Evolutionary conservation across 257 asterid species (phyloP), one percentile per base, ranked within the genome.

Genomic region (Lycium ferocissimum): DNA sequence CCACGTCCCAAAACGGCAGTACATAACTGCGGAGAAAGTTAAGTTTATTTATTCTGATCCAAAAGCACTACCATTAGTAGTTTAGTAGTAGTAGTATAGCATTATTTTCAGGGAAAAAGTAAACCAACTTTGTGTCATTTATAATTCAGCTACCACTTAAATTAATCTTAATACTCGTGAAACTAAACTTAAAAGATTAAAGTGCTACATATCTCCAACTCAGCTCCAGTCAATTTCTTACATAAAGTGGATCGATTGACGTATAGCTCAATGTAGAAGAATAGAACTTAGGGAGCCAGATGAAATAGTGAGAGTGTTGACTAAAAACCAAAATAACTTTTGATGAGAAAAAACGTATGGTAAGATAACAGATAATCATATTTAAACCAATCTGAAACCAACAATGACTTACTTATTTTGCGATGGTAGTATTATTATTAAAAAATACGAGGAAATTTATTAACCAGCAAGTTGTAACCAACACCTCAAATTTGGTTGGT

Each of bases 51-150:
- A 45, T 62, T 47, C 14, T 78, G 51, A 26, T 53, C 22, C 45
- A 53, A 13, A 14, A 13, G 65, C 45, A 53, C 43, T 26, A 26
- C 79, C 83, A 85, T 66, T 81, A 84, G 72, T 84, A 53, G 86
- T 89, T 87, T 22, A 51, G 63, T 80, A 57, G 26, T 80, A 57
- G 26, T 70, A 35, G 37, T 66, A 26, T 20, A 38, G 15, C 53
- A 18, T 71, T 84, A 51, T 83, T 84, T 87, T 78, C 83, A 59
- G 53, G 85, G 73, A 0, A 76, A 94, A 93, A 91, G 92, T 80
- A 80, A 79, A 75, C 51, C 84, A 84, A 90, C 94, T 92, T 92
- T 93, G 89, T 90, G 94, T 89, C 62, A 17, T 86, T 84, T 86
- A 79, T 84, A 93, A 85, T 88, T 84, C 76, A 85, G 76, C 90